A percentile compares a stretch with the other conserved stretches of the same genome.
Conservation (phyloP, 1,139 yeast species). For the Yamadazyma blattariae region DNA sequence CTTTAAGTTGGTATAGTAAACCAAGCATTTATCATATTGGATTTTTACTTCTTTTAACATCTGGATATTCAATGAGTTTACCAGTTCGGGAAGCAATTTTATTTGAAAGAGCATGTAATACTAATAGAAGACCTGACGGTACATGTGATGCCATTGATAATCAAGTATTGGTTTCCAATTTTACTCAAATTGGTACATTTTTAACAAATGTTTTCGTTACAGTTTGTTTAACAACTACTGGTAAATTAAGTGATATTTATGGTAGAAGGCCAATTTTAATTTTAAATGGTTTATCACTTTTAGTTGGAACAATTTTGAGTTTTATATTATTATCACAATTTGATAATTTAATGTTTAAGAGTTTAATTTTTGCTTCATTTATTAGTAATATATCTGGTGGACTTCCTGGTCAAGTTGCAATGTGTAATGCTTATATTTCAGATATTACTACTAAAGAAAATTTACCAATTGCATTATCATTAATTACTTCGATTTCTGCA, state of each 20-base stretch:
- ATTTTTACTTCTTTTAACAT: neutral
- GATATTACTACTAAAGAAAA: constrained; percentile 9
- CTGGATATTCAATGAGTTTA: neutral
- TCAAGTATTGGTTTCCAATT: constrained; percentile 28
- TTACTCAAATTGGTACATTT: constrained; percentile 16
- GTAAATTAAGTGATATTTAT: constrained; percentile 55
- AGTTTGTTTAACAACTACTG: constrained; percentile 41
- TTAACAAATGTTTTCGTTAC: constrained; percentile 21
- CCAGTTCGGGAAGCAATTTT: constrained; percentile 2
- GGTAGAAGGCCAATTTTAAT: constrained; percentile 44
- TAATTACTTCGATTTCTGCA: constrained; percentile 5
- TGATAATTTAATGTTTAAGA: constrained; percentile 8
- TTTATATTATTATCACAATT: neutral
- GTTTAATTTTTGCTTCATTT: constrained; percentile 2
- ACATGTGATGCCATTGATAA: constrained; percentile 25
- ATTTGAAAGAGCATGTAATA: constrained; percentile 7
- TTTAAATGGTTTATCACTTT: constrained; percentile 28
- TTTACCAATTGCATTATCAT: constrained; percentile 7
- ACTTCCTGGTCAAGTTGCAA: constrained; percentile 2
- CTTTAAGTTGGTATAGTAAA: neutral
- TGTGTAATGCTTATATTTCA: constrained; percentile 8
- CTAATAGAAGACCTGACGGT: constrained; percentile 4
- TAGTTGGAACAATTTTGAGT: neutral
- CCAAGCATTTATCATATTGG: neutral
- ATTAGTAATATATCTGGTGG: constrained; percentile 5